Conservation (phyloP, 768 basidiomycete genomes). For the Russula earlei region DNA sequence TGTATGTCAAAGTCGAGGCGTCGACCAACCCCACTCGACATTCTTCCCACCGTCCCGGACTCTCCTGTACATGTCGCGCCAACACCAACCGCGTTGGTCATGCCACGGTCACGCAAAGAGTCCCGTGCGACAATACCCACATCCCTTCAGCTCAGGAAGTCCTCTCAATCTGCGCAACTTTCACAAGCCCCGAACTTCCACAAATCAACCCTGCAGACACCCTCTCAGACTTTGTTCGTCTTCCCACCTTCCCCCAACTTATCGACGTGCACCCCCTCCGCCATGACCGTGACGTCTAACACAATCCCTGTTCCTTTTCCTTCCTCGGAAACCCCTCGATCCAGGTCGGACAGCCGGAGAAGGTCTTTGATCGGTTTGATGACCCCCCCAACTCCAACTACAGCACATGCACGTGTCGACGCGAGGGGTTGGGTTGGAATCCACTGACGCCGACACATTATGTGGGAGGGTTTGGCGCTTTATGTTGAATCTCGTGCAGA, state of each 20-base stretch:
- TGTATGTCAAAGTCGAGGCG: conserved; percentile 40
- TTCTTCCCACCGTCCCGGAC: conserved; percentile 62
- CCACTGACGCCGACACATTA: conserved; percentile 30
- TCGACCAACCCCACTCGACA: conserved; percentile 50
- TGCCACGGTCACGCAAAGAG: conserved; percentile 40
- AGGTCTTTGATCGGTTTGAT: conserved; percentile 68
- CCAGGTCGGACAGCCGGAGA: conserved; percentile 55
- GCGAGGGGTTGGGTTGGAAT: conserved; percentile 70
- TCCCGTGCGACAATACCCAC: conserved; percentile 48
- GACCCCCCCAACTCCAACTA: conserved; percentile 63
- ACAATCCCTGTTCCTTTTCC: conserved; percentile 46
- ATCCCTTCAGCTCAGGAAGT: conserved; percentile 40
- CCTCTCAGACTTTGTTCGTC: conserved; percentile 79
- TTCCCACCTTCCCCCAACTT: conserved; percentile 69
- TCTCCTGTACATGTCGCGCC: conserved; percentile 53
- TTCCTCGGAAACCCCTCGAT: conserved; percentile 53
- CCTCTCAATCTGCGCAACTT: conserved; percentile 18
- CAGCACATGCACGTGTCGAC: conserved; percentile 76
- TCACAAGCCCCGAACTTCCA: conserved; percentile 22
- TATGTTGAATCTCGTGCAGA: not conserved
- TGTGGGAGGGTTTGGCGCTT: not conserved
- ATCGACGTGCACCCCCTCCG: conserved; percentile 60
- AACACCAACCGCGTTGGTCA: conserved; percentile 23
- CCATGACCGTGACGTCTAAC: conserved; percentile 71
- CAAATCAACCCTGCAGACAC: conserved; percentile 32